phyloP scores from a whole-genome alignment of 352 stramenopile species.

The Phytopythium ostracodes region DNA sequence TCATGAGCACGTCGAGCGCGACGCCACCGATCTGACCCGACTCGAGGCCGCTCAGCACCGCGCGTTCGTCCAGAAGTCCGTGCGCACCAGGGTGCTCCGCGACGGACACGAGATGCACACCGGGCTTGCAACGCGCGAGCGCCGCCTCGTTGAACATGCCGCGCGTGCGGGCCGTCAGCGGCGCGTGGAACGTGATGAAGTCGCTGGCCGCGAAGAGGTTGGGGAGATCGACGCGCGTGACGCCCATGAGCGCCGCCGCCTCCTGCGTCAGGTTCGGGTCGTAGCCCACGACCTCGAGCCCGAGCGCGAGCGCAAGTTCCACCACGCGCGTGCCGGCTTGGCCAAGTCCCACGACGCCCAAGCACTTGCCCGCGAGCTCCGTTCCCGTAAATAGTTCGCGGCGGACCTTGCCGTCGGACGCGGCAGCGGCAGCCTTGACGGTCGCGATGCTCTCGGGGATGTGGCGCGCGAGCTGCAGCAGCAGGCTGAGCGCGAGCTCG shows the following conservation, averaged over 20 bases:
- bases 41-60: constrained; percentile 64
- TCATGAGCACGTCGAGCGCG: constrained; percentile 69
- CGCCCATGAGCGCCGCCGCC: constrained; percentile 49
- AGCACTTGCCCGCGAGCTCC: constrained; percentile 53
- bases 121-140: constrained; percentile 86
- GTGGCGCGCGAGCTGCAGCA: constrained; percentile 61
- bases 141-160: constrained; percentile 85
- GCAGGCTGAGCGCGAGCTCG: constrained; percentile 56
- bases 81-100: constrained; percentile 62
- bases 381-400: constrained; percentile 54
- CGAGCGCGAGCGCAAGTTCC: constrained; percentile 71
- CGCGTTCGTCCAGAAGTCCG: constrained; percentile 80
- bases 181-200: constrained; percentile 94
- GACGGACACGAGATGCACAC: constrained; percentile 87
- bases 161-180: constrained; percentile 89
- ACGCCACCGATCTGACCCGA: constrained; percentile 82
- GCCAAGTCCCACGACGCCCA: constrained; percentile 72
- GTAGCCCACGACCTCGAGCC: constrained; percentile 62
- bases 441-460: constrained; percentile 47
- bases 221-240: constrained; percentile 56
- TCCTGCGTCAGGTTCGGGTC: constrained; percentile 77
- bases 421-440: constrained; percentile 17
- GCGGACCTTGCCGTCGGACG: constrained; percentile 11
- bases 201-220: constrained; percentile 76
- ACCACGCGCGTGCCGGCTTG: constrained; percentile 68